Base-by-base conservation (phyloP, 208 protist genomes). In the Trypanosomatidae sp. region DNA sequence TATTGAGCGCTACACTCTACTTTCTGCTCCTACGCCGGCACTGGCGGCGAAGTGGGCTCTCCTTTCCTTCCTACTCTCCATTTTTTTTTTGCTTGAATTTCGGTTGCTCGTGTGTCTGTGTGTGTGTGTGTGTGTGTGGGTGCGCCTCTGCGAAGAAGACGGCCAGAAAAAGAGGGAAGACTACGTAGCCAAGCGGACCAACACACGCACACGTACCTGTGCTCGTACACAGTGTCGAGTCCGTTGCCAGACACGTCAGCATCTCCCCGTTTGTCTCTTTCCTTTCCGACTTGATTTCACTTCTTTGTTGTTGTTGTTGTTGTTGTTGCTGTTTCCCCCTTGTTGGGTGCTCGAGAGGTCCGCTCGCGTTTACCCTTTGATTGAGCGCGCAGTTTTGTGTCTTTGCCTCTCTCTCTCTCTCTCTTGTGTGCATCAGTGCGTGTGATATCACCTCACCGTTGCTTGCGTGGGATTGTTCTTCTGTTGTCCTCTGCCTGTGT, bases 41-140 rank as follows among this genome's bases (percentile, higher is more conserved):
- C 53, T 17, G 25, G 33, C 17, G 17, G 25, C 25, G 53, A 33
- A 17, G 22, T 59, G 25, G 33, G 3, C 53, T 55, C 41, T 53
- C 2, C 46, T 69, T 43, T 30, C 28, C n/a, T 41, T 46, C 50
- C 28, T 47, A 7, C 15, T 19, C n/a, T 25, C 30, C 44, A 43
- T 46, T 39, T 46, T 33, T 25, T 41, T 52, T 67, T 46, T 52
- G 4, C 33, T 53, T 36, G 25, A 39, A 6, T 22, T 62, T 13
- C 1, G 10, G 19, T 62, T 15, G 28, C 19, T 9, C 3, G 33
- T 62, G 56, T n/a, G 62, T 10, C 30, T 19, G 60, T 66, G 64
- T 53, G 62, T 75, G 49, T 66, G 30, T 71, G 62, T 58, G 56
- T 58, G 39, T 76, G 22, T 3, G 10, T 25, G 1, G 17, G 50